phyloP scores from a whole-genome alignment of 2,329 filamentous ascomycete species.

The Cercospora janseana region DNA sequence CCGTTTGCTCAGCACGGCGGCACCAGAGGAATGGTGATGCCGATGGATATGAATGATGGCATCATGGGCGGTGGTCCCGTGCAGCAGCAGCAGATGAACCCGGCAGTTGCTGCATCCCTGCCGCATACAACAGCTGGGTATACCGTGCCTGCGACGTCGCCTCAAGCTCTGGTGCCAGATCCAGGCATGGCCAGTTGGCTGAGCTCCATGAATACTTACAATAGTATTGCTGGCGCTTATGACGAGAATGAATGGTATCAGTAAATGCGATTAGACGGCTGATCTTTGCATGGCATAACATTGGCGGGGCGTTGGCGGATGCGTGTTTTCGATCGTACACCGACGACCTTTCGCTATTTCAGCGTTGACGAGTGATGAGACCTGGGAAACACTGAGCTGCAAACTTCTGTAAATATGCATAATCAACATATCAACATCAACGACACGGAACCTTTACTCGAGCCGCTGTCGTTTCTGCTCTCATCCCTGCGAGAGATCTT shows the following conservation, averaged over 20 bases:
- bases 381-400: too few species aligned
- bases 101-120: not conserved
- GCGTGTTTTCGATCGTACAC: not conserved
- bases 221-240: conserved; percentile 35
- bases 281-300: not conserved
- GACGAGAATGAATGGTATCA: conserved; percentile 46
- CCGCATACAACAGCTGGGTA: conserved; percentile 2
- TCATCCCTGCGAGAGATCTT: too few species aligned
- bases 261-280: conserved; percentile 24
- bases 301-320: not conserved
- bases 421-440: too few species aligned
- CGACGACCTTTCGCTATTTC: too few species aligned
- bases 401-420: too few species aligned
- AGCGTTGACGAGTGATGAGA: too few species aligned
- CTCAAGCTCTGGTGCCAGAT: conserved; percentile 7
- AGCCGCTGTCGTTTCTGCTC: too few species aligned
- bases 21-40: not conserved
- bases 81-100: conserved; percentile 8
- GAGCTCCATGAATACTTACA: conserved; percentile 33
- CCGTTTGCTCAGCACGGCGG: not conserved
- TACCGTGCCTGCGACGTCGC: not conserved
- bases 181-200: conserved; percentile 29
- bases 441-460: too few species aligned
- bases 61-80: conserved; percentile 5
- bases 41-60: not conserved